phyloP scores from a whole-genome alignment of 768 basidiomycete genomes.

The Cyathus striatus region DNA sequence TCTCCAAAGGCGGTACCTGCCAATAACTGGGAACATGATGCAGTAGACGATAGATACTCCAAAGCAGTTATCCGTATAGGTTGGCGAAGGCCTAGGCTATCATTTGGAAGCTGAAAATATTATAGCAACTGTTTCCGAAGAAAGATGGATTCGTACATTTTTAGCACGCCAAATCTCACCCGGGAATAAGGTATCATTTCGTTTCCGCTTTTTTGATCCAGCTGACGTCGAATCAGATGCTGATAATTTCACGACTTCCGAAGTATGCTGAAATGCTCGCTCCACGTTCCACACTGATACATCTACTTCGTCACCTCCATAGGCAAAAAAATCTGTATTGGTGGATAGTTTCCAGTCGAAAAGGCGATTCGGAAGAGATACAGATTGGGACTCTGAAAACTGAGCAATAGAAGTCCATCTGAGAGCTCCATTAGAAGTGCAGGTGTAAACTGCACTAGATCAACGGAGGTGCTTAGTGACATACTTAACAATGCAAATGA shows the following conservation, averaged over 20 bases:
- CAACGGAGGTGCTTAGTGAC: not conserved
- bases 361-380: constrained; percentile 64
- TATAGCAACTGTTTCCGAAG: not conserved
- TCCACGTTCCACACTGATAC: constrained; percentile 78
- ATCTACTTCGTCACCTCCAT: constrained; percentile 85
- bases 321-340: constrained; percentile 56
- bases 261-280: constrained; percentile 34
- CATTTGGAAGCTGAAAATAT: constrained; percentile 58
- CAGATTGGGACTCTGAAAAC: constrained; percentile 19
- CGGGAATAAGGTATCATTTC: constrained; percentile 50
- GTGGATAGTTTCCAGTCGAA: constrained; percentile 58
- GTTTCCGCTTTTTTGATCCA: constrained; percentile 67
- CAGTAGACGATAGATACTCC: constrained; percentile 43
- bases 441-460: constrained; percentile 57
- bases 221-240: constrained; percentile 9
- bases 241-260: constrained; percentile 10
- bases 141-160: constrained; percentile 44
- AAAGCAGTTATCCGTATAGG: constrained; percentile 74
- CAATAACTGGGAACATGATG: constrained; percentile 44
- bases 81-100: constrained; percentile 68
- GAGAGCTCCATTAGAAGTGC: constrained; percentile 73
- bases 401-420: constrained; percentile 35
- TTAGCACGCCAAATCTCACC: constrained; percentile 84
- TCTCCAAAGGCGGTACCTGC: constrained; percentile 75
- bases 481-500: not conserved